Percentiles rank a stretch among this genome's conserved stretches.
phyloP scores from a whole-genome alignment of 78 protist genomes.

The Carpediemonas membranifera region DNA sequence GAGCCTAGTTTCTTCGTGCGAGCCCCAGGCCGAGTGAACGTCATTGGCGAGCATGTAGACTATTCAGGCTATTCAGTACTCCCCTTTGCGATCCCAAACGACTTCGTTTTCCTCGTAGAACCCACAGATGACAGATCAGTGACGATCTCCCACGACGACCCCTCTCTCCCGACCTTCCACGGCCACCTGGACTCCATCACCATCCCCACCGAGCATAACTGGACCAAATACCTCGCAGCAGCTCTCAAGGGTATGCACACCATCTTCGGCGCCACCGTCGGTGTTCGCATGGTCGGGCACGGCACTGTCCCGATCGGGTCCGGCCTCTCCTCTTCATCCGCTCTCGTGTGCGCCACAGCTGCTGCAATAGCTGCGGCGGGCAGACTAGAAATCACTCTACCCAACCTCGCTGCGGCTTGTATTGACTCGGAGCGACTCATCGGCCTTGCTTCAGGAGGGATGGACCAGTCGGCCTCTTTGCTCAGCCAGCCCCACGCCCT shows the following conservation, averaged over 20 bases:
- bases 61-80: conserved; percentile 19
- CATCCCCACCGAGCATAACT: neutral
- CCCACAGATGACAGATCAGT: neutral
- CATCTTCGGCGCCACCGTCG: neutral
- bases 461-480: conserved; percentile 22
- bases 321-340: conserved; percentile 22
- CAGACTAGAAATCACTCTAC: neutral
- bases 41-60: conserved; percentile 46
- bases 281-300: too few species aligned
- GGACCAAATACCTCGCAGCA: neutral
- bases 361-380: neutral
- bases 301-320: conserved; percentile 13
- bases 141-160: neutral
- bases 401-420: neutral
- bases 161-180: neutral
- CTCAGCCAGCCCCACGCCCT: neutral
- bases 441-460: conserved; percentile 19
- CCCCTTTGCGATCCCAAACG: conserved; percentile 23
- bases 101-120: neutral
- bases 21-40: conserved; percentile 37
- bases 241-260: neutral
- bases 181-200: neutral
- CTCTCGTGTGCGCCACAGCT: conserved; percentile 11
- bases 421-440: neutral
- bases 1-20: conserved; percentile 29